A percentile compares a stretch with the other conserved stretches of the same genome.
phyloP scores from a whole-genome alignment of 169 alveolate genomes.

The Amoebophrya sp. region DNA sequence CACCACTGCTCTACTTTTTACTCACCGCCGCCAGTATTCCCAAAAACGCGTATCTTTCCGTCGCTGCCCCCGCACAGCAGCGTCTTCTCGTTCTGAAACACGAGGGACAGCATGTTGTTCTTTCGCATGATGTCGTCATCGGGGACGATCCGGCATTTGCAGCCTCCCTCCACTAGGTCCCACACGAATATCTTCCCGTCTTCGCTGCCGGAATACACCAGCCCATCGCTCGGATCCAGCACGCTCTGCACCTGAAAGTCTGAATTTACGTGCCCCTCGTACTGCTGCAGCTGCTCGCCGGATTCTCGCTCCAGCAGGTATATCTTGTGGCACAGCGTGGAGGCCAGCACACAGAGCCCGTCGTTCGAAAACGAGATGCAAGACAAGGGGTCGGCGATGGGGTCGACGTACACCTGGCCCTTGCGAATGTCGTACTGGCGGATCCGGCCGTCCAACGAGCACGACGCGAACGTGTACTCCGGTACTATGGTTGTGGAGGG shows the following conservation, averaged over 20 bases:
- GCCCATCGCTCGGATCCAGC: not conserved
- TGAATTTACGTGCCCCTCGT: not conserved
- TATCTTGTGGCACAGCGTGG: not conserved
- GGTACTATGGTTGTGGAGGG: too few species aligned
- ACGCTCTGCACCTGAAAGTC: not conserved
- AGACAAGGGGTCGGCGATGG: not conserved
- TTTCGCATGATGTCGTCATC: not conserved
- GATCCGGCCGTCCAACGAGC: not conserved
- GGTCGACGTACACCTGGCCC: not conserved
- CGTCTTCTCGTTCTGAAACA: not conserved
- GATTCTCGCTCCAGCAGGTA: not conserved
- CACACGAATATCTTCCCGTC: not conserved
- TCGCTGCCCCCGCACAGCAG: not conserved
- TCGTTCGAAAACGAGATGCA: not conserved
- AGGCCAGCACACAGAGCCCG: not conserved
- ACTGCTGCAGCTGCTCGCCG: not conserved
- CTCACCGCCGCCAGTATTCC: too few species aligned
- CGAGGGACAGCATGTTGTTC: not conserved
- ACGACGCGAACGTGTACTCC: not conserved
- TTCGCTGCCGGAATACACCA: not conserved
- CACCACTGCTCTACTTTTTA: too few species aligned
- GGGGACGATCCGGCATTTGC: not conserved
- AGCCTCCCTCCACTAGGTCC: not conserved
- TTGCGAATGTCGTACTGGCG: not conserved
- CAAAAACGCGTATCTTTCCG: not conserved